These are phyloP conservation scores for Aspergillus cejpii DNA, from an alignment of 2,329 filamentous ascomycete species.

Conservation along the genomic window DNA sequence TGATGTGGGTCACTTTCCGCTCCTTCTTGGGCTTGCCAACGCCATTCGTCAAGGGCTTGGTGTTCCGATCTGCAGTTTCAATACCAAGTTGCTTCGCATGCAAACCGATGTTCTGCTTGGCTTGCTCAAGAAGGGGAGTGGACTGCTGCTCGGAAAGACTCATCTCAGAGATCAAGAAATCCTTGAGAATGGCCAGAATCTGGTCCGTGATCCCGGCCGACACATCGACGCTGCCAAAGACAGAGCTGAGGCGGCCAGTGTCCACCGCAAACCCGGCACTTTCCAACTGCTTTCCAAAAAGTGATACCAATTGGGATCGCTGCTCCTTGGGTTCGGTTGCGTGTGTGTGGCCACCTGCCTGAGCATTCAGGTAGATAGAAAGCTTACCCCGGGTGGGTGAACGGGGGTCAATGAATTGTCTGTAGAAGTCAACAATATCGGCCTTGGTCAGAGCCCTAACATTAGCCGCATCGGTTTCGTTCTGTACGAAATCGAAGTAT, in stretches of 20 bases:
- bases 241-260: conserved; percentile 36
- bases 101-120: conserved; percentile 44
- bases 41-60: conserved; percentile 20
- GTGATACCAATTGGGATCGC: conserved; percentile 39
- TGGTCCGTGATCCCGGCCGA: conserved; percentile 43
- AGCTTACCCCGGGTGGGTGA: conserved; percentile 73
- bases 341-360: conserved; percentile 47
- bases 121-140: conserved; percentile 45
- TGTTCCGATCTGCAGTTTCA: conserved; percentile 25
- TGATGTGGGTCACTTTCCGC: conserved; percentile 55
- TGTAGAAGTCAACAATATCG: conserved; percentile 74
- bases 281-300: conserved; percentile 44
- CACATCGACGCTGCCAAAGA: conserved; percentile 43
- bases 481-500: conserved; percentile 80
- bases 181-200: conserved; percentile 47
- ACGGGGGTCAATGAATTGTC: conserved; percentile 64
- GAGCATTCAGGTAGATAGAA: conserved; percentile 74
- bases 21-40: conserved; percentile 26
- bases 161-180: conserved; percentile 46
- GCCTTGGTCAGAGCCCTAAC: conserved; percentile 69
- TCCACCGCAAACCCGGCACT: conserved; percentile 44
- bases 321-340: conserved; percentile 36
- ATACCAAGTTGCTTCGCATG: conserved; percentile 43
- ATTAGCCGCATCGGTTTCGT: conserved; percentile 68
- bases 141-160: conserved; percentile 48